Conservation (phyloP, 345 rosid genomes). For the Laguncularia racemosa region DNA sequence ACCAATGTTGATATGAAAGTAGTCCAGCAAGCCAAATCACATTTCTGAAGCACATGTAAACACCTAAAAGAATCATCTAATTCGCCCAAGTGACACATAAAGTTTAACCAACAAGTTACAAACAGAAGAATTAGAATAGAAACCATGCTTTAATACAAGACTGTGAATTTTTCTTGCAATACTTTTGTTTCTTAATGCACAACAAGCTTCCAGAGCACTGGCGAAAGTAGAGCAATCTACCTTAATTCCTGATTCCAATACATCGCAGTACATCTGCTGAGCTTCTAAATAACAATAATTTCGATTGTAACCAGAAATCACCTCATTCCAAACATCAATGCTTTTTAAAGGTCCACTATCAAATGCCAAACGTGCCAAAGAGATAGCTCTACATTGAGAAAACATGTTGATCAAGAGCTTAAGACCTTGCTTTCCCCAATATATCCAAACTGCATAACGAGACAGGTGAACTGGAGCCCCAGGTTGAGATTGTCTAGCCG, state of each 20-base stretch:
- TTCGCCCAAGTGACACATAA: slow-evolving; percentile 15
- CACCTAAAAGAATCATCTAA: slow-evolving; percentile 23
- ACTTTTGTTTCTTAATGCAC: slow-evolving; percentile 11
- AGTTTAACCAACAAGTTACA: slow-evolving; percentile 23
- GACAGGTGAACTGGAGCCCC: slow-evolving; percentile 30
- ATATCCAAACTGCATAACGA: slow-evolving; percentile 22
- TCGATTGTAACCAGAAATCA: slow-evolving; percentile 26
- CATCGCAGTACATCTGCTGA: slow-evolving; percentile 11
- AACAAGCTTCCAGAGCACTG: slow-evolving; percentile 26
- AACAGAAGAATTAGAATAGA: slow-evolving; percentile 17
- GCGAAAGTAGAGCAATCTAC: slow-evolving; percentile 20
- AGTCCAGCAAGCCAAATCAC: slow-evolving; percentile 25
- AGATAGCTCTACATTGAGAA: slow-evolving; percentile 20
- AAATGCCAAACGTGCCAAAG: slow-evolving; percentile 19
- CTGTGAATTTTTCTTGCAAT: slow-evolving; percentile 26
- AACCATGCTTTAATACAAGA: slow-evolving; percentile 18
- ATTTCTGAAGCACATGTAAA: slow-evolving; percentile 15
- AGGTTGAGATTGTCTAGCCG: slow-evolving; percentile 14
- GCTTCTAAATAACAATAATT: slow-evolving; percentile 14
- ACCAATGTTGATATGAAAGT: slow-evolving; percentile 21
- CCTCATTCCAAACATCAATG: slow-evolving; percentile 22
- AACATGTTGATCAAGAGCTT: slow-evolving; percentile 28
- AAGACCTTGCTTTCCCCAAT: slow-evolving; percentile 12
- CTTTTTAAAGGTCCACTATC: slow-evolving; percentile 8
- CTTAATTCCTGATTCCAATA: slow-evolving; percentile 12